Conservation (phyloP, 495 filamentous ascomycete genomes). For the Entonaema liquescens region DNA sequence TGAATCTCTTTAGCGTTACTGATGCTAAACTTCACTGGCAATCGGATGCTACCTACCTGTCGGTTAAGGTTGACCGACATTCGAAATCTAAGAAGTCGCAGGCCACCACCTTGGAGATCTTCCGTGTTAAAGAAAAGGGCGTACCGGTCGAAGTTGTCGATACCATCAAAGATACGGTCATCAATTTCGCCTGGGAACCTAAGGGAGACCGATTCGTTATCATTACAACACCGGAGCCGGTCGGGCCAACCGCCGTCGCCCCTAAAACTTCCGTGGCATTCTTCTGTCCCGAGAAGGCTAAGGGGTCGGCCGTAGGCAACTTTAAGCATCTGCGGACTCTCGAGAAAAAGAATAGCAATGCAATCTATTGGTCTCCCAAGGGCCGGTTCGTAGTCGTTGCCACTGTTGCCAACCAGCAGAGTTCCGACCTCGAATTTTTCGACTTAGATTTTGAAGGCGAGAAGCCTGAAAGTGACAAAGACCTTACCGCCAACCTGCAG, state of each 20-base stretch:
- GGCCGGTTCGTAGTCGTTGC: conserved; percentile 93
- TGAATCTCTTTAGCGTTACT: conserved; percentile 96
- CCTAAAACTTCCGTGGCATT: conserved; percentile 95
- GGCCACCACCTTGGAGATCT: conserved; percentile 97
- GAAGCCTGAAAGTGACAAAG: conserved; percentile 89
- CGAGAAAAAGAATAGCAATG: conserved; percentile 99
- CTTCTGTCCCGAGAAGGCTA: conserved; percentile 94
- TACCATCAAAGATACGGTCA: conserved; percentile 94
- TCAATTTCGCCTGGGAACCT: conserved; percentile 99
- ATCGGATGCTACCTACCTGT: conserved; percentile 89
- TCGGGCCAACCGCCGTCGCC: conserved; percentile 77
- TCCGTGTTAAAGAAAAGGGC: conserved; percentile 94
- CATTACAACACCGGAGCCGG: conserved; percentile 90
- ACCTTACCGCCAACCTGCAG: conserved; percentile 91
- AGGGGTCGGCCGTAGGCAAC: conserved; percentile 79
- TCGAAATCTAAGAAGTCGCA: conserved; percentile 98
- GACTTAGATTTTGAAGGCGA: conserved; percentile 98
- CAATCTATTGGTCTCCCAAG: conserved; percentile 99
- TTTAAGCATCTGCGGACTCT: conserved; percentile 93
- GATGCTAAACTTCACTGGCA: conserved; percentile 99
- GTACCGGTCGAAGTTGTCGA: conserved; percentile 98
- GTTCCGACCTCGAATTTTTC: conserved; percentile 95
- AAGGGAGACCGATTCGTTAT: conserved; percentile 96
- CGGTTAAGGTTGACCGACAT: conserved; percentile 98
- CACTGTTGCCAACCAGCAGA: conserved; percentile 89